Evolutionary conservation across 306 rosid species (phyloP).

Genomic region (Dicorynia guianensis): DNA sequence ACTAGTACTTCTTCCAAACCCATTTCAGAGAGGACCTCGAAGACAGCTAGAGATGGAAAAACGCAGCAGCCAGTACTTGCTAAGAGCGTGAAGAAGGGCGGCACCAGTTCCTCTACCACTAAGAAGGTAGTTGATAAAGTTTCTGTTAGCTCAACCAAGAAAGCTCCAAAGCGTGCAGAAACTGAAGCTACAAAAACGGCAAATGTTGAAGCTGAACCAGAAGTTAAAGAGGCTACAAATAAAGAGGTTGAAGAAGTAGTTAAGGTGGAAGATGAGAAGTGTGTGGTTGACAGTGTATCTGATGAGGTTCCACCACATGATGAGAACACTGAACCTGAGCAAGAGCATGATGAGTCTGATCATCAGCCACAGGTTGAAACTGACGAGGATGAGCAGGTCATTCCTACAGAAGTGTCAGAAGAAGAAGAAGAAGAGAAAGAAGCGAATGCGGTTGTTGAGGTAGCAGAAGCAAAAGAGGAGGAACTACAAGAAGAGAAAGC

Average conservation of each 20-base stretch:
- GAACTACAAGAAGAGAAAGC: slow-evolving; percentile 6
- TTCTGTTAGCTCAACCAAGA: slow-evolving; percentile 18
- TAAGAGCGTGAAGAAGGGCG: slow-evolving; percentile 46
- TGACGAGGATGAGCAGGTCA: slow-evolving; percentile 31
- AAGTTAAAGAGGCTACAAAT: slow-evolving; percentile 38
- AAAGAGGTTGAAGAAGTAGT: slow-evolving; percentile 30
- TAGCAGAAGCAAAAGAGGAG: slow-evolving; percentile 22
- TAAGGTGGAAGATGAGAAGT: slow-evolving; percentile 31
- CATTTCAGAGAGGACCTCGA: slow-evolving; percentile 33
- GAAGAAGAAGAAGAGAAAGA: not conserved
- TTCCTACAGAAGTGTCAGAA: slow-evolving; percentile 44
- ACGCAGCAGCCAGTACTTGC: not conserved
- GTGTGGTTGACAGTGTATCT: slow-evolving; percentile 21
- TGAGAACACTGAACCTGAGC: slow-evolving; percentile 33
- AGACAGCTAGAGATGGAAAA: slow-evolving; percentile 40
- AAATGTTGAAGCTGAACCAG: slow-evolving; percentile 31
- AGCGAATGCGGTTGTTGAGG: not conserved
- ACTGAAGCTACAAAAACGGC: not conserved
- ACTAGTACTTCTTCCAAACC: not conserved
- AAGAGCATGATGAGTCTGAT: slow-evolving; percentile 35
- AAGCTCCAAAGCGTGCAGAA: slow-evolving; percentile 13
- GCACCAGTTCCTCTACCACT: not conserved
- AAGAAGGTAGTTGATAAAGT: slow-evolving; percentile 44
- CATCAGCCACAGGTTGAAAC: slow-evolving; percentile 7
- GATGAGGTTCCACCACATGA: slow-evolving; percentile 13